Evolutionary conservation across 1,139 yeast genomes (phyloP).

Genomic region (Diutina scorzettiae): DNA sequence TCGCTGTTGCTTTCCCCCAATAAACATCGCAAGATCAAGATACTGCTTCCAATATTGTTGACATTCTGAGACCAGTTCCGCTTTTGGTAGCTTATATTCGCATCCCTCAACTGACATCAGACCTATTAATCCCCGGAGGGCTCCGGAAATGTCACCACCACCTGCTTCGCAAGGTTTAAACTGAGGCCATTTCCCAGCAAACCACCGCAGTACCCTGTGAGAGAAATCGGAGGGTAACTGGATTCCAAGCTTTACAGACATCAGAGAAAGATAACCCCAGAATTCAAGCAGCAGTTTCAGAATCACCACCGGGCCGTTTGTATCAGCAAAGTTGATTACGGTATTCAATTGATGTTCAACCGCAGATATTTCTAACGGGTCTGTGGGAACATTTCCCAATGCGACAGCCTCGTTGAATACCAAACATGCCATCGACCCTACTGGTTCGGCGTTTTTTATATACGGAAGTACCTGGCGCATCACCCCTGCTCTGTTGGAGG

Average conservation of each 20-base stretch:
- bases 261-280: constrained; percentile 23
- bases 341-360: constrained; percentile 31
- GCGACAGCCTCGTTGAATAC: constrained; percentile 22
- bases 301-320: constrained; percentile 44
- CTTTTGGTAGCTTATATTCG: too few species aligned
- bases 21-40: too few species aligned
- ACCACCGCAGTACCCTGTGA: neutral
- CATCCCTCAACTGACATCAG: too few species aligned
- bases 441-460: constrained; percentile 7
- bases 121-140: neutral
- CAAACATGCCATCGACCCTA: constrained; percentile 34
- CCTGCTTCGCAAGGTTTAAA: too few species aligned
- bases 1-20: too few species aligned
- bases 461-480: constrained; percentile 17
- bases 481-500: constrained; percentile 17
- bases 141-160: too few species aligned
- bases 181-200: neutral
- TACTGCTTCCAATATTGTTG: too few species aligned
- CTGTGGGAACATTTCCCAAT: constrained; percentile 13
- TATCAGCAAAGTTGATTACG: constrained; percentile 39
- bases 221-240: neutral
- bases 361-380: constrained; percentile 24
- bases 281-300: constrained; percentile 36
- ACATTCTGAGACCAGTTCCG: too few species aligned
- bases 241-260: constrained; percentile 6